Evolutionary conservation across 1,284 basidiomycete species (phyloP).

Genomic region (Ceratobasidium sp.): DNA sequence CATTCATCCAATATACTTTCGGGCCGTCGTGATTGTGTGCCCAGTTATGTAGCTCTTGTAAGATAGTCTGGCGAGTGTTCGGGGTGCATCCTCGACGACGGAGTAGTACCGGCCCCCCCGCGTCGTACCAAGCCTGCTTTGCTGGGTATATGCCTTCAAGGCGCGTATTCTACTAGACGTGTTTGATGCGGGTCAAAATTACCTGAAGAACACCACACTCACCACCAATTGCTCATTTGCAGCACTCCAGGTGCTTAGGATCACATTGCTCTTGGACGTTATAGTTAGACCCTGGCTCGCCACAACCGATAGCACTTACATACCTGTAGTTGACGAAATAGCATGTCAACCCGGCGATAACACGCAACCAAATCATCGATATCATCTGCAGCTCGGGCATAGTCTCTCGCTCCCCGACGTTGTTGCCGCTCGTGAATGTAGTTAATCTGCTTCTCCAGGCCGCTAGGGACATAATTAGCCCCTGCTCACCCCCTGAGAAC

Average conservation of each 20-base stretch:
- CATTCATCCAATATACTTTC: constrained; percentile 50
- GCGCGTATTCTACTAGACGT: not conserved
- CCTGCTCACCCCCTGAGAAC: too few relatives aligned
- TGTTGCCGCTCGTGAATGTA: not conserved
- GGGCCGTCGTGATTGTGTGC: constrained; percentile 4
- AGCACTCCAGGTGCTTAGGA: not conserved
- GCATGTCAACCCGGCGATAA: not conserved
- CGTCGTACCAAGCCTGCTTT: not conserved
- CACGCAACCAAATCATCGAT: not conserved
- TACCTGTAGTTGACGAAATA: not conserved
- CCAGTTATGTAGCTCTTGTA: constrained; percentile 47
- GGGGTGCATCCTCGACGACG: constrained; percentile 19
- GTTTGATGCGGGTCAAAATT: not conserved
- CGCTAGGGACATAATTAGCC: too few relatives aligned
- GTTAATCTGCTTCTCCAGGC: not conserved
- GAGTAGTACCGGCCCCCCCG: not conserved
- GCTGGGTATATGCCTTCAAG: not conserved
- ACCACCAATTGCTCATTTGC: not conserved
- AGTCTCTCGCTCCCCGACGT: not conserved
- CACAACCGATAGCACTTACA: not conserved
- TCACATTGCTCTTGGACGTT: not conserved
- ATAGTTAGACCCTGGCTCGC: not conserved
- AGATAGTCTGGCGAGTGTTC: constrained; percentile 47
- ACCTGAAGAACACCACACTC: not conserved
- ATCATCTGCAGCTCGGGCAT: not conserved